Evolutionary conservation across 805 yeast species (phyloP).

Genomic region (Groenewaldozyma tartarivorans): DNA sequence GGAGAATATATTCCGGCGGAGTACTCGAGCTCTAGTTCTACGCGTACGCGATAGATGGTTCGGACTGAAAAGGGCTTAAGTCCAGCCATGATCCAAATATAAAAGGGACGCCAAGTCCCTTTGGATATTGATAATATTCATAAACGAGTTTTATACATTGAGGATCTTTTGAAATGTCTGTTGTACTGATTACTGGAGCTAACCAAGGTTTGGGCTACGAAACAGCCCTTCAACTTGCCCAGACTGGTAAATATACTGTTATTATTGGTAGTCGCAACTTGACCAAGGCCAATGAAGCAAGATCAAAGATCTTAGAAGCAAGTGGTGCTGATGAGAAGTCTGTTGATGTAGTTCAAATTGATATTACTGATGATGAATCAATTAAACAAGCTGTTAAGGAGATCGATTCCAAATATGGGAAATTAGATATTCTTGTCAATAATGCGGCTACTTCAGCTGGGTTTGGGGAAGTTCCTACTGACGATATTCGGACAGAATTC

Average conservation of each 20-base stretch:
- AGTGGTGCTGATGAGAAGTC: background rate
- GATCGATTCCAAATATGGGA: conserved; percentile 25
- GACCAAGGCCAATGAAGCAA: too few species aligned
- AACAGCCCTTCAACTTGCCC: conserved; percentile 15
- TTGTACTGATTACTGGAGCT: conserved; percentile 17
- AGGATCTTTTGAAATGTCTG: conserved; percentile 14
- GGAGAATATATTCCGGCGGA: too few species aligned
- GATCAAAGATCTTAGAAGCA: background rate
- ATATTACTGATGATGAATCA: conserved; percentile 16
- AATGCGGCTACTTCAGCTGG: too few species aligned
- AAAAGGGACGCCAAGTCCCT: too few species aligned
- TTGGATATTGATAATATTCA: too few species aligned
- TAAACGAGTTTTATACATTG: too few species aligned
- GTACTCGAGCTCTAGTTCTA: too few species aligned
- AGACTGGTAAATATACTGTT: conserved; percentile 14
- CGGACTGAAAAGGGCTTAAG: too few species aligned
- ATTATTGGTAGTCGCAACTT: conserved; percentile 11
- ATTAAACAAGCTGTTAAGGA: conserved; percentile 21
- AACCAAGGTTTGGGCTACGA: conserved; percentile 19
- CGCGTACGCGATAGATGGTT: too few species aligned
- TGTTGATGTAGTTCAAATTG: conserved; percentile 13
- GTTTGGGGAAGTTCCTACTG: too few species aligned
- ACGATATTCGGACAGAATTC: too few species aligned
- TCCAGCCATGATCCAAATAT: too few species aligned
- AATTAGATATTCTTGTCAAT: conserved; percentile 30